These are phyloP conservation scores for Samsoniella hepiali DNA, from an alignment of 2,329 filamentous ascomycete species.

Conservation along the genomic window DNA sequence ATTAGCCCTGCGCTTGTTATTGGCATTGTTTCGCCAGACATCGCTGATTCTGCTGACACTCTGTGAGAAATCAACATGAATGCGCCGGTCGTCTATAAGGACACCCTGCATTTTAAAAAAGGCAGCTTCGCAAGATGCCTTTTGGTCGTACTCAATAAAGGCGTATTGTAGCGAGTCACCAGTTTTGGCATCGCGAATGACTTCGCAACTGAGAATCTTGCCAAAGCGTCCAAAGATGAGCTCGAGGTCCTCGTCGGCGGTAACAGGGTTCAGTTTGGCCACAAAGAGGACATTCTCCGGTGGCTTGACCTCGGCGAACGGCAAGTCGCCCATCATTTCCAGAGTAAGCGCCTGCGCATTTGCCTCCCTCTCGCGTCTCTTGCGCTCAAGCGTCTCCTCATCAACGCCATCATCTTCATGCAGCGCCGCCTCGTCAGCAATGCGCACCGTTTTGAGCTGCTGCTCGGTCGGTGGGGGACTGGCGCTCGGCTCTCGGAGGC, in stretches of 20 bases:
- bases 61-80: conserved; percentile 98
- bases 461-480: conserved; percentile 80
- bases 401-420: conserved; percentile 68
- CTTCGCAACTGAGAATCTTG: conserved; percentile 90
- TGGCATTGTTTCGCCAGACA: conserved; percentile 82
- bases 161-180: conserved; percentile 96
- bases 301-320: conserved; percentile 95
- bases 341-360: conserved; percentile 90
- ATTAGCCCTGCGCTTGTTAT: conserved; percentile 67
- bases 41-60: conserved; percentile 86
- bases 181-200: conserved; percentile 90
- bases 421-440: conserved; percentile 82
- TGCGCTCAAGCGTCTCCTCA: conserved; percentile 75
- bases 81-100: conserved; percentile 92
- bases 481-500: conserved; percentile 69
- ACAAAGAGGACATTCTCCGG: conserved; percentile 97
- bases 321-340: conserved; percentile 96
- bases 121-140: conserved; percentile 87
- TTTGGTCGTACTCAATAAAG: conserved; percentile 94
- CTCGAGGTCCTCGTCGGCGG: conserved; percentile 88
- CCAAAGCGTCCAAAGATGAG: conserved; percentile 97
- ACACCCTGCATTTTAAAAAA: conserved; percentile 99
- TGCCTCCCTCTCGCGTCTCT: conserved; percentile 83
- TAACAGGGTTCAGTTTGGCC: conserved; percentile 97
- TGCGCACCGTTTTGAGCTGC: conserved; percentile 86